A percentile compares a stretch with the other conserved stretches of the same genome.
Evolutionary conservation across 768 basidiomycete genomes (phyloP).

Genomic region (Russula virescens): DNA sequence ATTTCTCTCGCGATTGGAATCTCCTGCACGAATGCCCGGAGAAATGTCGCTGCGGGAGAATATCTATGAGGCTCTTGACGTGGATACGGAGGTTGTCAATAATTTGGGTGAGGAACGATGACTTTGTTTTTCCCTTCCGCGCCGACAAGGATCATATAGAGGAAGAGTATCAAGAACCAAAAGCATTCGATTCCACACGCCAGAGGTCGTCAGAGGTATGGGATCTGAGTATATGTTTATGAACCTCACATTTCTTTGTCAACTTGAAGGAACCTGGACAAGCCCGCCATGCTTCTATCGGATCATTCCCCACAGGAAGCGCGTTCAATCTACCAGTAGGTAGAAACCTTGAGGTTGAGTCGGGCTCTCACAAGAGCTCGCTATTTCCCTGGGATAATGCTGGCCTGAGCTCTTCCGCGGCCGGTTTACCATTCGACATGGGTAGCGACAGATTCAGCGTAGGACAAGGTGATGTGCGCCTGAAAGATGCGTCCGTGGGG

Average conservation of each 20-base stretch:
- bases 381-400: conserved; percentile 83
- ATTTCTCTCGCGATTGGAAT: conserved; percentile 37
- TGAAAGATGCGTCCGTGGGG: conserved; percentile 45
- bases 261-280: conserved; percentile 76
- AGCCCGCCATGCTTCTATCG: conserved; percentile 66
- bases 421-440: conserved; percentile 34
- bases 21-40: neutral
- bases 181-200: conserved; percentile 26
- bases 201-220: conserved; percentile 58
- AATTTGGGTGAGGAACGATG: neutral
- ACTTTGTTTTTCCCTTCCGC: neutral
- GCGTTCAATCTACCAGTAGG: conserved; percentile 43
- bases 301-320: conserved; percentile 45
- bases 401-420: conserved; percentile 53
- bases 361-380: conserved; percentile 60
- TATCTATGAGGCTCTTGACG: neutral
- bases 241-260: neutral
- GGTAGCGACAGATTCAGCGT: conserved; percentile 43
- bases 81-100: neutral
- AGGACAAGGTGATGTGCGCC: conserved; percentile 46
- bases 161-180: neutral
- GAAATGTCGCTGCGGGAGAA: neutral
- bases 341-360: conserved; percentile 34
- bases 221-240: neutral
- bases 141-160: neutral